Conservation (phyloP, 108 stramenopile species). For the Conticribra guillardii region DNA sequence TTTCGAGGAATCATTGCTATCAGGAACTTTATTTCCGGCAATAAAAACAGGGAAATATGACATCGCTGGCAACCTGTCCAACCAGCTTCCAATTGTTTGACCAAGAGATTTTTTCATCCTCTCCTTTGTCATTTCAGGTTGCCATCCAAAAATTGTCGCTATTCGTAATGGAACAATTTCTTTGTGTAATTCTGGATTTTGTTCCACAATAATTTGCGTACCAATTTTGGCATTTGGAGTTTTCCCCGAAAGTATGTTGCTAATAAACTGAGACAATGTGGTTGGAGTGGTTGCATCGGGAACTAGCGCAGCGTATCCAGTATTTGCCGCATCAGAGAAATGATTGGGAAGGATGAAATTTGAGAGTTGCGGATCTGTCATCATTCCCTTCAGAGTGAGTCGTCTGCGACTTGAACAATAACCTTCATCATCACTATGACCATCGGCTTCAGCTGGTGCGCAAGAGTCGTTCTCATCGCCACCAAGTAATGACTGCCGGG, state of each 20-base stretch:
- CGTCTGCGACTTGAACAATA: conserved; percentile 17
- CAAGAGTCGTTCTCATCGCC: not conserved
- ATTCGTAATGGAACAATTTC: conserved; percentile 59
- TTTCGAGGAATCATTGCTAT: too few relatives aligned
- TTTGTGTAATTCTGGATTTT: conserved; percentile 56
- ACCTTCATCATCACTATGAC: not conserved
- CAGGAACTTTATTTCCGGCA: conserved; percentile 27
- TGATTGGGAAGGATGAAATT: conserved; percentile 47
- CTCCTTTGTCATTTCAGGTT: conserved; percentile 49
- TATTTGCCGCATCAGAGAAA: conserved; percentile 59
- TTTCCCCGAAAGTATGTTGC: conserved; percentile 41
- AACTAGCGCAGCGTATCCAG: conserved; percentile 50
- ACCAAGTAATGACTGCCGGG: conserved; percentile 23
- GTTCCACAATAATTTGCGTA: conserved; percentile 66
- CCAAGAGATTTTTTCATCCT: not conserved
- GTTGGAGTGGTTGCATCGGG: conserved; percentile 58
- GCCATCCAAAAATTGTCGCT: conserved; percentile 75
- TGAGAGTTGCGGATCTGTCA: conserved; percentile 59
- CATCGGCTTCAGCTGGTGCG: not conserved
- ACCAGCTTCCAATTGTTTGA: conserved; percentile 7
- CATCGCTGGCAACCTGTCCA: conserved; percentile 45
- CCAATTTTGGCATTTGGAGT: conserved; percentile 75
- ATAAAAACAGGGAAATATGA: conserved; percentile 80
- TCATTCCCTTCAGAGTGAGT: conserved; percentile 59
- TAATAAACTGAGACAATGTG: conserved; percentile 49